Conservation (phyloP, 352 stramenopile species). For the Chloridella minuta region DNA sequence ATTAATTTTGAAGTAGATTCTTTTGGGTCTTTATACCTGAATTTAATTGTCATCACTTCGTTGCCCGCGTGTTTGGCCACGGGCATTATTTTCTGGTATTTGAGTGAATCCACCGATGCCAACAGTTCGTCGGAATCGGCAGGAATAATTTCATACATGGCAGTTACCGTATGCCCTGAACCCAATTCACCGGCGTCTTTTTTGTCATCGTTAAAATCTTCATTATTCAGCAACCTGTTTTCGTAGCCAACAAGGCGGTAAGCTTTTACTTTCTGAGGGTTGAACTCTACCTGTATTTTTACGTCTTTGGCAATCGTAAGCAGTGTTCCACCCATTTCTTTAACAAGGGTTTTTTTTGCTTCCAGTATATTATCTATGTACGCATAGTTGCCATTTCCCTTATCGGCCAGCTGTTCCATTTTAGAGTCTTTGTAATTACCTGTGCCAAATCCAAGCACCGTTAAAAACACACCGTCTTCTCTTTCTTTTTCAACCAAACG, state of each 20-base stretch:
- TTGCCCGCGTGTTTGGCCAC: background rate
- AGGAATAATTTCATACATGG: background rate
- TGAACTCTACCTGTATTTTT: too few species aligned
- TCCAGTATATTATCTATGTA: too few species aligned
- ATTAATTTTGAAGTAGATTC: background rate
- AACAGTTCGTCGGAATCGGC: background rate
- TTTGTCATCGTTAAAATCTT: background rate
- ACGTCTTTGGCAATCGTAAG: too few species aligned
- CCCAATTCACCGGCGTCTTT: background rate
- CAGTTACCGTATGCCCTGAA: background rate
- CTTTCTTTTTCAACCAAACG: too few species aligned
- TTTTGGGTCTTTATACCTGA: background rate
- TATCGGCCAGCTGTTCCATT: too few species aligned
- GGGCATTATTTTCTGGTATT: background rate
- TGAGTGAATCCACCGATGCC: background rate
- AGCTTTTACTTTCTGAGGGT: background rate
- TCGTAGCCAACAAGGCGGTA: background rate
- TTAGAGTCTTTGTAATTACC: too few species aligned
- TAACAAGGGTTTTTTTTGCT: too few species aligned
- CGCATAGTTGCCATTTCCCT: too few species aligned
- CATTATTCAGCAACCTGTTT: background rate
- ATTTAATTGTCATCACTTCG: background rate
- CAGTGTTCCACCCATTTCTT: too few species aligned
- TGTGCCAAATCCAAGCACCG: too few species aligned
- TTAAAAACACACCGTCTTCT: too few species aligned